phyloP scores from a whole-genome alignment of 2,329 filamentous ascomycete species.

The Fusarium sp. region DNA sequence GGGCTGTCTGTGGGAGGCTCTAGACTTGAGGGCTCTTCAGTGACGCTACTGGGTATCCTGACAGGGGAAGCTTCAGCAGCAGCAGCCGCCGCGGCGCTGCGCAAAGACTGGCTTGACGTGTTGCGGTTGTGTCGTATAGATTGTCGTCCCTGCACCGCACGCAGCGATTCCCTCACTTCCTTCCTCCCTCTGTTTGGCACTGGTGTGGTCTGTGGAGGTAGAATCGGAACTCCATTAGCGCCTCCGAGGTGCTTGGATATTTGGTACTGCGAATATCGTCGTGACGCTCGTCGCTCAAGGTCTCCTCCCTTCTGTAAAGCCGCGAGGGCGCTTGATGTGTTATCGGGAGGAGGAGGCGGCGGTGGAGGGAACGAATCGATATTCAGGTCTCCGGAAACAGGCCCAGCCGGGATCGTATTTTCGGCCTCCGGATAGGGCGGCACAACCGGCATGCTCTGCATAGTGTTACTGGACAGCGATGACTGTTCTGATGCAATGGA shows the following conservation, averaged over 20 bases:
- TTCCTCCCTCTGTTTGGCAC: slow-evolving; percentile 86
- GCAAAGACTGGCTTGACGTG: slow-evolving; percentile 61
- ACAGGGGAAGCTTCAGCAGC: slow-evolving; percentile 73
- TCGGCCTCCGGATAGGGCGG: slow-evolving; percentile 79
- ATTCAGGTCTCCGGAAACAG: slow-evolving; percentile 62
- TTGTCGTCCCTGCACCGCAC: slow-evolving; percentile 72
- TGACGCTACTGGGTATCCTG: slow-evolving; percentile 72
- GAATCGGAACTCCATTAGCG: slow-evolving; percentile 86
- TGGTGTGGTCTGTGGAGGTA: slow-evolving; percentile 86
- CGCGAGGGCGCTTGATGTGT: slow-evolving; percentile 90
- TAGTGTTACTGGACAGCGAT: slow-evolving; percentile 79
- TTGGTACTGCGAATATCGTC: slow-evolving; percentile 96
- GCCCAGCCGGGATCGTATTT: slow-evolving; percentile 62
- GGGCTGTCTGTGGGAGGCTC: slow-evolving; percentile 43
- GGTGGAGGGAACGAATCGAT: slow-evolving; percentile 80
- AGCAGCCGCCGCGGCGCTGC: slow-evolving; percentile 41
- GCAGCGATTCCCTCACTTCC: slow-evolving; percentile 89
- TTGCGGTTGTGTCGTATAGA: slow-evolving; percentile 66
- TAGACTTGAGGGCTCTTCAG: slow-evolving; percentile 68
- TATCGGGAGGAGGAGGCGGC: slow-evolving; percentile 77
- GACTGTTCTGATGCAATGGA: slow-evolving; percentile 74
- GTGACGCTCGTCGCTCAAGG: slow-evolving; percentile 90
- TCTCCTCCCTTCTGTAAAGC: slow-evolving; percentile 94
- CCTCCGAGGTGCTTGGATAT: slow-evolving; percentile 94
- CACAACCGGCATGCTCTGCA: slow-evolving; percentile 83